phyloP scores from a whole-genome alignment of 331 rosid genomes.

The Stylosanthes scabra region DNA sequence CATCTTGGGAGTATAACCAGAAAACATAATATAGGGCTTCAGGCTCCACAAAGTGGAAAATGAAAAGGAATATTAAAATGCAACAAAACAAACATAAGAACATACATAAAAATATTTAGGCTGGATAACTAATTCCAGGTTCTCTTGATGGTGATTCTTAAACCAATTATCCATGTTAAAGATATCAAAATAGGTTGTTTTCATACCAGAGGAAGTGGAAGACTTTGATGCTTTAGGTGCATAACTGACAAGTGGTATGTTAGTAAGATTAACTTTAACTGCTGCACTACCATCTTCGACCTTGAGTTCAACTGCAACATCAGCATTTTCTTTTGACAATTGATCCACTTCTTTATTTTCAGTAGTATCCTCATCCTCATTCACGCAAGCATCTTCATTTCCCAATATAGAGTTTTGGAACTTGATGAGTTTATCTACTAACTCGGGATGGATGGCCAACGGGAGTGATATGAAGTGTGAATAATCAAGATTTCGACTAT shows the following conservation, averaged over 20 bases:
- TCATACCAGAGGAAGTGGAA: conserved; percentile 62
- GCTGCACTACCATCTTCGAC: conserved; percentile 49
- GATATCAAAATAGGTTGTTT: conserved; percentile 30
- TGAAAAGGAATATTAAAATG: conserved; percentile 1
- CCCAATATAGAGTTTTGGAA: conserved; percentile 78
- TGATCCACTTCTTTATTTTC: conserved; percentile 55
- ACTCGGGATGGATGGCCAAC: conserved; percentile 86
- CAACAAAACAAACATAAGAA: conserved; percentile 28
- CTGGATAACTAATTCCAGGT: conserved; percentile 29
- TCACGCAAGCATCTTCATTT: conserved; percentile 42
- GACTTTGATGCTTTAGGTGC: conserved; percentile 63
- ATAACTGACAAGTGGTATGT: conserved; percentile 73
- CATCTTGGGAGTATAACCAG: conserved; percentile 14
- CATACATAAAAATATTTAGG: conserved; percentile 18
- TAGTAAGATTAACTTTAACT: conserved; percentile 58
- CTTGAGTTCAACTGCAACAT: conserved; percentile 67
- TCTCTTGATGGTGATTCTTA: conserved; percentile 25
- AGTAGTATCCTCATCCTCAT: conserved; percentile 54
- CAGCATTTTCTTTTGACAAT: conserved; percentile 52
- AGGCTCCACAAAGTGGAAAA: conserved; percentile 23
- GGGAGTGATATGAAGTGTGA: conserved; percentile 97
- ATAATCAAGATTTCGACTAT: conserved; percentile 78
- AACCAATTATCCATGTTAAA: conserved; percentile 28
- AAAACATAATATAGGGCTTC: not conserved
- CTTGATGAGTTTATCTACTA: conserved; percentile 72